phyloP scores from a whole-genome alignment of 2,329 filamentous ascomycete species.

The Talaromyces sp. region DNA sequence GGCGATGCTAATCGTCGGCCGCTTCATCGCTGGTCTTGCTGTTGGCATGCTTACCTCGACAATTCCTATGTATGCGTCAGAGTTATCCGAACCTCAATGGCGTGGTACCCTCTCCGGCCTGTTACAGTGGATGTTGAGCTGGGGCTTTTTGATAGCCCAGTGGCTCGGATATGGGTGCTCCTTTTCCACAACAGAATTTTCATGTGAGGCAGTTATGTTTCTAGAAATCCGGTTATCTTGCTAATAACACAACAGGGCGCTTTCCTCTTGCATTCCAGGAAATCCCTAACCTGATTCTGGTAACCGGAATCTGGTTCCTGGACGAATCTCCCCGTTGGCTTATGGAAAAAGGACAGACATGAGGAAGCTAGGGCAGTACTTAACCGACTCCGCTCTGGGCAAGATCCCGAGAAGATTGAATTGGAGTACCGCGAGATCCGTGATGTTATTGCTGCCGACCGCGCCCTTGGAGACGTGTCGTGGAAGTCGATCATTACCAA shows the following conservation, averaged over 20 bases:
- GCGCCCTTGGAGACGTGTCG: too few species aligned
- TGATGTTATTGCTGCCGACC: slow-evolving; percentile 35
- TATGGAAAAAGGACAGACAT: slow-evolving; percentile 31
- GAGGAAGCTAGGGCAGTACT: too few species aligned
- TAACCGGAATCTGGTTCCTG: slow-evolving; percentile 26
- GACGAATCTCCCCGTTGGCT: slow-evolving; percentile 33
- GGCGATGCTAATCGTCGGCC: slow-evolving; percentile 45
- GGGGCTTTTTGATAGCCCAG: slow-evolving; percentile 37
- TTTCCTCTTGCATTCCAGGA: slow-evolving; percentile 30
- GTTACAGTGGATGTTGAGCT: slow-evolving; percentile 43
- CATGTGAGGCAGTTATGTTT: too few species aligned
- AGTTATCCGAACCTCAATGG: slow-evolving; percentile 34
- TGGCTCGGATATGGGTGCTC: slow-evolving; percentile 1
- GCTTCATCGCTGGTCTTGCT: slow-evolving; percentile 46
- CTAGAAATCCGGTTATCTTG: too few species aligned
- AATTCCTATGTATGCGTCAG: slow-evolving; percentile 42
- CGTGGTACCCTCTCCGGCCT: slow-evolving; percentile 37
- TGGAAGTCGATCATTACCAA: slow-evolving; percentile 37
- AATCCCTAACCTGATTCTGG: slow-evolving; percentile 36
- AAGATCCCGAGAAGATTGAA: too few species aligned
- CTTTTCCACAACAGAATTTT: too few species aligned
- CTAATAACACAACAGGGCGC: too few species aligned
- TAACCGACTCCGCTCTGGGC: too few species aligned
- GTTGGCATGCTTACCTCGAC: slow-evolving; percentile 46
- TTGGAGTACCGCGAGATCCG: slow-evolving; percentile 38